Conservation (phyloP, 1,139 yeast species). For the Meyerozyma elateridarum region DNA sequence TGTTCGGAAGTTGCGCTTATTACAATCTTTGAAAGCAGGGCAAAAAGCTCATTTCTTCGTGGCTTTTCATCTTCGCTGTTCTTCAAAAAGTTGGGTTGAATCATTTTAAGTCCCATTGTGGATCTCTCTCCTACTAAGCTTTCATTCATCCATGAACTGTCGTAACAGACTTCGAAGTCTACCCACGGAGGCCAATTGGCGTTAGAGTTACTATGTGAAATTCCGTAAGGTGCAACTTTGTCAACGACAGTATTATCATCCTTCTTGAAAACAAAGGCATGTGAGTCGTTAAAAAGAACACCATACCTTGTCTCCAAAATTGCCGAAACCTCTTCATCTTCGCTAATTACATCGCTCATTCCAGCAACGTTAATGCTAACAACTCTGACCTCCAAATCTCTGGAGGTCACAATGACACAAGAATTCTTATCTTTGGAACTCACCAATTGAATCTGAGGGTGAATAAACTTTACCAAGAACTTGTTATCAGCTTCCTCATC, state of each 20-base stretch:
- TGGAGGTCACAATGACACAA: conserved; percentile 54
- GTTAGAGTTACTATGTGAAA: conserved; percentile 17
- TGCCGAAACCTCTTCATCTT: conserved; percentile 34
- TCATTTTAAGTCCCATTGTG: conserved; percentile 57
- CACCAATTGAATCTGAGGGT: conserved; percentile 41
- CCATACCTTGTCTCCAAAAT: conserved; percentile 72
- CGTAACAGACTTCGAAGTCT: conserved; percentile 69
- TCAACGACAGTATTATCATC: conserved; percentile 24
- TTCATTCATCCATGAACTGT: conserved; percentile 49
- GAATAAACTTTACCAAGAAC: conserved; percentile 36
- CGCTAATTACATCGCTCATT: conserved; percentile 40
- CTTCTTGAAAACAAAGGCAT: conserved; percentile 58
- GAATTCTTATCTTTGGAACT: conserved; percentile 31
- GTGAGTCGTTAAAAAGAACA: conserved; percentile 61
- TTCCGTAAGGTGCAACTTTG: conserved; percentile 25
- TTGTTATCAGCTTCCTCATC: conserved; percentile 35
- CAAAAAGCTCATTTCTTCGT: conserved; percentile 30
- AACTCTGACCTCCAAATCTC: conserved; percentile 65
- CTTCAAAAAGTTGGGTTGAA: conserved; percentile 59
- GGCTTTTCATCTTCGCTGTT: conserved; percentile 16
- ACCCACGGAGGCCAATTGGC: conserved; percentile 81
- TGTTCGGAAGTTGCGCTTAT: conserved; percentile 71
- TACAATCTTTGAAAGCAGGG: conserved; percentile 67
- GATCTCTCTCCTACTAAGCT: conserved; percentile 61
- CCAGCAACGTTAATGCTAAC: conserved; percentile 50